Evolutionary conservation across 441 rosid species (phyloP).

Genomic region (Erysimum pusillum): DNA sequence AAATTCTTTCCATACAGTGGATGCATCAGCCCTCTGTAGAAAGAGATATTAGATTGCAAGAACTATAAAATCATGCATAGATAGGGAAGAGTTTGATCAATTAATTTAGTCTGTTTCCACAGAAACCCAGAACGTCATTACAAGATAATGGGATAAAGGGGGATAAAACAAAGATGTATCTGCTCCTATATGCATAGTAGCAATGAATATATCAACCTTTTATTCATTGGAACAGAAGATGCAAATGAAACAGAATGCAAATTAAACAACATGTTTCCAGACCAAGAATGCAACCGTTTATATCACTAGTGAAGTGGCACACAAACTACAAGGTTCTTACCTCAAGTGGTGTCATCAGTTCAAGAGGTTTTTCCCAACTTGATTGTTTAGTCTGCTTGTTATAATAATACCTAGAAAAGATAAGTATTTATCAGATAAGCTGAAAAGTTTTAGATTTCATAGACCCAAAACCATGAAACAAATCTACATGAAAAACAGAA

Average conservation of each 20-base stretch:
- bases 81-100: conserved; percentile 26
- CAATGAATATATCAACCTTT: conserved; percentile 28
- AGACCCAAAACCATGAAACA: conserved; percentile 28
- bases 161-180: conserved; percentile 5
- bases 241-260: conserved; percentile 47
- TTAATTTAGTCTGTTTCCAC: background rate
- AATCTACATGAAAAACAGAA: conserved; percentile 8
- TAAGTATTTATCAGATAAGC: conserved; percentile 27
- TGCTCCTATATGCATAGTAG: conserved; percentile 28
- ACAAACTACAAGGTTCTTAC: conserved; percentile 54
- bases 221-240: conserved; percentile 49
- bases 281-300: conserved; percentile 13
- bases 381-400: conserved; percentile 93
- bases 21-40: conserved; percentile 88
- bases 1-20: conserved; percentile 91
- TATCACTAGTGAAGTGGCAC: conserved; percentile 27
- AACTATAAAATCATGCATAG: conserved; percentile 13
- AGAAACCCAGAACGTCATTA: conserved; percentile 17
- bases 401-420: conserved; percentile 81
- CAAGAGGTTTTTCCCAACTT: conserved; percentile 98
- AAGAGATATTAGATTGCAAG: conserved; percentile 43
- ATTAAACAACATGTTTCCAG: conserved; percentile 39
- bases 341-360: conserved; percentile 97
- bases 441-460: background rate
- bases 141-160: background rate